Conservation (phyloP, 345 rosid genomes). For the Populus nigra region DNA sequence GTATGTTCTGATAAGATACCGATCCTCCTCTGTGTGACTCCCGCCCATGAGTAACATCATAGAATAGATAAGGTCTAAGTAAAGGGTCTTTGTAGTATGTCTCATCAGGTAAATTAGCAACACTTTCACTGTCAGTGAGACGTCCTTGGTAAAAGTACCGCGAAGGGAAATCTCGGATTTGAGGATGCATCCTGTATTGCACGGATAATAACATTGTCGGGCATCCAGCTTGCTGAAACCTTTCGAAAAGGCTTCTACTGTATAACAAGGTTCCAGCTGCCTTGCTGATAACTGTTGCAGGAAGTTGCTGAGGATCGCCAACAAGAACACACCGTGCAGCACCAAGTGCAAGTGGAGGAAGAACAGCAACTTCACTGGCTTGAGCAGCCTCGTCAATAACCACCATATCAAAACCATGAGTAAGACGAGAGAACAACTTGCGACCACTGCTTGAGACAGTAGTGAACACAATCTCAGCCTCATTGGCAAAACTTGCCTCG, state of each 20-base stretch:
- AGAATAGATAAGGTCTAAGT: constrained; percentile 83
- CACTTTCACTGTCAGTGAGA: constrained; percentile 90
- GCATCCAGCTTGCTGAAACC: constrained; percentile 97
- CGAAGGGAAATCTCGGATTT: constrained; percentile 95
- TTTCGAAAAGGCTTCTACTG: constrained; percentile 96
- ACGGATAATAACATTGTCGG: constrained; percentile 94
- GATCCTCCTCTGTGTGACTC: constrained; percentile 98
- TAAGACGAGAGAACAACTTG: constrained; percentile 88
- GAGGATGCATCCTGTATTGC: constrained; percentile 98
- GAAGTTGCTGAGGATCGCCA: constrained; percentile 99
- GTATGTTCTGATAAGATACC: constrained; percentile 85
- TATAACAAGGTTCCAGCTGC: constrained; percentile 94
- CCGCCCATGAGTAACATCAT: constrained; percentile 85
- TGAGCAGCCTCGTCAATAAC: constrained; percentile 99
- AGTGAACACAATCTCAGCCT: constrained; percentile 99
- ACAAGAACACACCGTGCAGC: constrained; percentile 98
- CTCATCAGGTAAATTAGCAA: constrained; percentile 73
- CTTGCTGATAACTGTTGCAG: constrained; percentile 98
- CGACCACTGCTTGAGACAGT: constrained; percentile 99
- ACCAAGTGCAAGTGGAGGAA: constrained; percentile 95
- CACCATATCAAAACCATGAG: constrained; percentile 99
- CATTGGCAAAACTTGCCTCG: constrained; percentile 98
- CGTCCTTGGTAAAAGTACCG: constrained; percentile 96
- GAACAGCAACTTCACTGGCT: constrained; percentile 93
- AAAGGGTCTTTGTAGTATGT: constrained; percentile 78